phyloP scores from a whole-genome alignment of 192 early-diverging fungal genomes.

The Coemansia sp. region DNA sequence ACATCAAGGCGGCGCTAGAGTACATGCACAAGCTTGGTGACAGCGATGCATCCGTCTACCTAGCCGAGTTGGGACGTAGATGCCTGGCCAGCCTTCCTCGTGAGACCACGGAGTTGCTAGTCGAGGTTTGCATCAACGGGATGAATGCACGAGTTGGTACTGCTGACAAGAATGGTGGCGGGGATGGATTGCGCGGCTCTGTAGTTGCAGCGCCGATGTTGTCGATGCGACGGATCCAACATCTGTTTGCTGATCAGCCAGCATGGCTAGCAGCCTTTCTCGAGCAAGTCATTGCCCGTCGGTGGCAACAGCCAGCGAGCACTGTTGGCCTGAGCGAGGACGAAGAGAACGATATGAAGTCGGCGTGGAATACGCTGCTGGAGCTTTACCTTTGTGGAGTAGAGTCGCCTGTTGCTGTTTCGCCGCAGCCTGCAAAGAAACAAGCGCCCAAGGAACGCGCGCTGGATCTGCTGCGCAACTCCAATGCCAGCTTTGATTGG shows the following conservation, averaged over 20 bases:
- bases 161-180: neutral
- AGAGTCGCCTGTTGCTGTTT: slow-evolving; percentile 39
- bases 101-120: slow-evolving; percentile 48
- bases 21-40: slow-evolving; percentile 67
- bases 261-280: slow-evolving; percentile 80
- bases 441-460: slow-evolving; percentile 62
- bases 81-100: slow-evolving; percentile 43
- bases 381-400: slow-evolving; percentile 81
- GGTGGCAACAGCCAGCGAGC: slow-evolving; percentile 59
- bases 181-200: neutral
- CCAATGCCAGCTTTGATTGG: slow-evolving; percentile 77
- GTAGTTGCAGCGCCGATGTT: slow-evolving; percentile 6
- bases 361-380: slow-evolving; percentile 89
- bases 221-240: slow-evolving; percentile 75
- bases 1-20: slow-evolving; percentile 73
- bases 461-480: slow-evolving; percentile 68
- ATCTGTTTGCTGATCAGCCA: slow-evolving; percentile 84
- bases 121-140: slow-evolving; percentile 47
- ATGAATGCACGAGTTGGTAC: slow-evolving; percentile 32
- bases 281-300: slow-evolving; percentile 77
- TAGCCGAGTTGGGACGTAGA: slow-evolving; percentile 50
- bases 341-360: slow-evolving; percentile 64
- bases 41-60: slow-evolving; percentile 31
- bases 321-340: slow-evolving; percentile 27
- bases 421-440: slow-evolving; percentile 2